Conservation (phyloP, 495 filamentous ascomycete genomes). For the Penicillium crystallinum region DNA sequence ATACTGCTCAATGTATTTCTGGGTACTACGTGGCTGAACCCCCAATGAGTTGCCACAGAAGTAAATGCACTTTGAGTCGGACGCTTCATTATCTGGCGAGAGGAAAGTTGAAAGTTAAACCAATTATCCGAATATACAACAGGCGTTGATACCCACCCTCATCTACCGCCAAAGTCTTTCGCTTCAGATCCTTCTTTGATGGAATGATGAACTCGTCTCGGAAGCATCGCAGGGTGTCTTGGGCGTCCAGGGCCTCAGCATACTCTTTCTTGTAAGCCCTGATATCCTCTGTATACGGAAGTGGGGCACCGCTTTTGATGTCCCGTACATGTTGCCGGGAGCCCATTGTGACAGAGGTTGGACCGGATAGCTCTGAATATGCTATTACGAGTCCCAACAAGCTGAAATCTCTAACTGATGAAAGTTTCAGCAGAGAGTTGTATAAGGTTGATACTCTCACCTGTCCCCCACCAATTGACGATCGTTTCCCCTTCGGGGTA, state of each 20-base stretch:
- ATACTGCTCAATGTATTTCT: constrained; percentile 67
- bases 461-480: constrained; percentile 12
- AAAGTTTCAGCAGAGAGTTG: neutral
- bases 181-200: constrained; percentile 68
- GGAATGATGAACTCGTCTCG: constrained; percentile 82
- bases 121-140: neutral
- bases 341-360: constrained; percentile 13
- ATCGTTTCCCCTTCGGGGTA: constrained; percentile 9
- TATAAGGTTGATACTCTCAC: constrained; percentile 10
- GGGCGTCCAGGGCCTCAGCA: constrained; percentile 60
- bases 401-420: neutral
- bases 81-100: constrained; percentile 21
- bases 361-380: neutral
- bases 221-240: constrained; percentile 63
- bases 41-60: constrained; percentile 97
- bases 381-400: neutral
- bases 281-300: constrained; percentile 37
- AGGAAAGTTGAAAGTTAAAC: neutral
- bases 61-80: constrained; percentile 60
- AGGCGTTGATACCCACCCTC: constrained; percentile 20
- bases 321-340: constrained; percentile 28
- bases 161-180: constrained; percentile 50
- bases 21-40: constrained; percentile 72
- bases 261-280: constrained; percentile 45
- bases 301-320: constrained; percentile 28